Conservation (phyloP, 2,329 filamentous ascomycete species). For the Septoria petroselini region DNA sequence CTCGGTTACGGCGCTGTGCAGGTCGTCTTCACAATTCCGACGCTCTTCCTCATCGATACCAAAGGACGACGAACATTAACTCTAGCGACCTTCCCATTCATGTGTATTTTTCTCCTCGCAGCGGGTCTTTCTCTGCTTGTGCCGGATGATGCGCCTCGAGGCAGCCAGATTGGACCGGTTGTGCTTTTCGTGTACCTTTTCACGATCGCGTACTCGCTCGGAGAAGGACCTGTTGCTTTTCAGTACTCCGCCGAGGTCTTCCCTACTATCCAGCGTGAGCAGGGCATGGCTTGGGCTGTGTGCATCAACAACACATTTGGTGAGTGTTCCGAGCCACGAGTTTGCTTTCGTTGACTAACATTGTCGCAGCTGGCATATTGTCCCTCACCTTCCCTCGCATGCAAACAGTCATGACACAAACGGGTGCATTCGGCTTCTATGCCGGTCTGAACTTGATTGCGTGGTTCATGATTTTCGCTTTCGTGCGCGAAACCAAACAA, state of each 20-base stretch:
- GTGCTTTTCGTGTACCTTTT: constrained; percentile 50
- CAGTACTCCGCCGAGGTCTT: constrained; percentile 48
- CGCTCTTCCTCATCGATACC: constrained; percentile 47
- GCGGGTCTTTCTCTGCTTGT: constrained; percentile 45
- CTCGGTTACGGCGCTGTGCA: constrained; percentile 48
- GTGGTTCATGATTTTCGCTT: constrained; percentile 51
- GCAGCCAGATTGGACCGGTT: constrained; percentile 40
- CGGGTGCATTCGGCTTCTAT: constrained; percentile 57
- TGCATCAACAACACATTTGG: constrained; percentile 55
- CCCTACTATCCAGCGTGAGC: constrained; percentile 46
- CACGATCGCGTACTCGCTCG: constrained; percentile 51
- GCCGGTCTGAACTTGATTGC: constrained; percentile 56
- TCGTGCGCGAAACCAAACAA: constrained; percentile 49
- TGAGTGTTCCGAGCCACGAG: constrained; percentile 11
- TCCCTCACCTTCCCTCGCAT: constrained; percentile 49
- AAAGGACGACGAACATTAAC: constrained; percentile 45
- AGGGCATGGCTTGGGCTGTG: constrained; percentile 52
- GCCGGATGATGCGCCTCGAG: constrained; percentile 25
- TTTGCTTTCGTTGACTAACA: constrained; percentile 25
- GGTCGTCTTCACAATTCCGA: constrained; percentile 47
- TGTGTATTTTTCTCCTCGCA: constrained; percentile 51
- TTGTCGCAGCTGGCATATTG: constrained; percentile 42
- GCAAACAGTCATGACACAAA: constrained; percentile 49
- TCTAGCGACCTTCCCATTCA: constrained; percentile 45
- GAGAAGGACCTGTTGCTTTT: constrained; percentile 44